Conservation (phyloP, 257 asterid species). For the Salvia splendens region DNA sequence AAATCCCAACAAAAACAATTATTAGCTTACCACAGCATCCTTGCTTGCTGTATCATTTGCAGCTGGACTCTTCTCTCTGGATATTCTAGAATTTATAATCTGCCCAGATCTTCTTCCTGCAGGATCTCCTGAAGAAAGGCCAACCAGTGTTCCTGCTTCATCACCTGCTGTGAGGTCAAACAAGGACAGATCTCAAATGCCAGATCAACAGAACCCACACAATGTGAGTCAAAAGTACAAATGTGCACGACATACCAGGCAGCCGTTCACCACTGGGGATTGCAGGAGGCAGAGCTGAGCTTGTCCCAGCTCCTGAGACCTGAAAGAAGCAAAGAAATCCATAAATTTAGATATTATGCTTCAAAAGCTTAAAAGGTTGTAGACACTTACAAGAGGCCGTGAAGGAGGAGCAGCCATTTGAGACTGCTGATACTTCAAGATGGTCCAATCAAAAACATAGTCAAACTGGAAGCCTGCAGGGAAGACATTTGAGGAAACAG, state of each 20-base stretch:
- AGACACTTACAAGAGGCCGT: conserved; percentile 63
- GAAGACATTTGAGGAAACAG: conserved; percentile 17
- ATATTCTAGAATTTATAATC: conserved; percentile 51
- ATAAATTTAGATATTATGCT: conserved; percentile 12
- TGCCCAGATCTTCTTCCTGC: conserved; percentile 69
- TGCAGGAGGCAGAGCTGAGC: conserved; percentile 87
- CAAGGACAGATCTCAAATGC: conserved; percentile 25
- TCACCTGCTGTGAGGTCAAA: conserved; percentile 54
- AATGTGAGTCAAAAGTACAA: background rate
- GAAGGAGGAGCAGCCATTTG: conserved; percentile 88
- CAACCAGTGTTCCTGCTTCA: conserved; percentile 72
- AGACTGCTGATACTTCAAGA: conserved; percentile 91
- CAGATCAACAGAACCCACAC: background rate
- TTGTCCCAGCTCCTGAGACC: conserved; percentile 81
- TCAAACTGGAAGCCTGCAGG: conserved; percentile 89
- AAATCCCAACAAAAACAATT: conserved; percentile 16
- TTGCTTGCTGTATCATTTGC: conserved; percentile 73
- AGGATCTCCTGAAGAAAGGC: conserved; percentile 70
- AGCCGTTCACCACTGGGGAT: conserved; percentile 69
- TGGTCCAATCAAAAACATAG: conserved; percentile 98
- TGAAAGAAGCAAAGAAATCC: conserved; percentile 32
- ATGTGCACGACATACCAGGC: conserved; percentile 48
- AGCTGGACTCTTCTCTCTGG: conserved; percentile 76
- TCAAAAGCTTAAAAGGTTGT: background rate
- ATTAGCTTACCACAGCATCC: conserved; percentile 75